Evolutionary conservation across 2,329 filamentous ascomycete genomes (phyloP).

Genomic region (Pseudocercospora pini-densiflorae): DNA sequence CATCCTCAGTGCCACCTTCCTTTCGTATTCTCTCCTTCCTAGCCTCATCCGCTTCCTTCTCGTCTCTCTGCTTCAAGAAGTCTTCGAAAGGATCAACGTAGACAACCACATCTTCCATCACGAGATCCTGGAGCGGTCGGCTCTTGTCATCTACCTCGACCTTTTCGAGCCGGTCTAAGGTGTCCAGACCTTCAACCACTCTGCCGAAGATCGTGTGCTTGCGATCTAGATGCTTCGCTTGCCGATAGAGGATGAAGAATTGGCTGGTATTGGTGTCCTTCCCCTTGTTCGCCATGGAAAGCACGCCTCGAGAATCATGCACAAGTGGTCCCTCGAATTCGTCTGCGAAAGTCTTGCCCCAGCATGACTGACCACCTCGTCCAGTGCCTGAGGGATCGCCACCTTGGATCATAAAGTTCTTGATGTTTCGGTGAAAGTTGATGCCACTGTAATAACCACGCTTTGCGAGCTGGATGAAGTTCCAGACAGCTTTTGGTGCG

Average conservation of each 20-base stretch:
- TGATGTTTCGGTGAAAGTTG: slow-evolving; percentile 90
- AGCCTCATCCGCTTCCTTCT: slow-evolving; percentile 62
- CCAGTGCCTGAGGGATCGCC: slow-evolving; percentile 94
- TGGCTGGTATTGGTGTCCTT: slow-evolving; percentile 97
- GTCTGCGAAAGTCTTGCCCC: slow-evolving; percentile 93
- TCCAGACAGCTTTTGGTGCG: slow-evolving; percentile 94
- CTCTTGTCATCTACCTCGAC: slow-evolving; percentile 75
- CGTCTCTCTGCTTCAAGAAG: slow-evolving; percentile 70
- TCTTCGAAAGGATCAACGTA: slow-evolving; percentile 96
- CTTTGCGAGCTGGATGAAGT: slow-evolving; percentile 86
- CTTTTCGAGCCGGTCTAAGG: slow-evolving; percentile 76
- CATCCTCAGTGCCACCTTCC: slow-evolving; percentile 79
- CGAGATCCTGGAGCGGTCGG: slow-evolving; percentile 75
- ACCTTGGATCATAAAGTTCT: slow-evolving; percentile 97
- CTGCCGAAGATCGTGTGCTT: slow-evolving; percentile 98
- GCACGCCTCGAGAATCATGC: slow-evolving; percentile 78
- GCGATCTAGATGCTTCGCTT: slow-evolving; percentile 81
- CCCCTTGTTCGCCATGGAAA: slow-evolving; percentile 98
- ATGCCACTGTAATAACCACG: slow-evolving; percentile 88
- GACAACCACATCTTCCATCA: slow-evolving; percentile 80
- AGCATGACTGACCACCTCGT: slow-evolving; percentile 85
- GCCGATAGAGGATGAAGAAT: slow-evolving; percentile 91
- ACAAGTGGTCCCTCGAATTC: slow-evolving; percentile 88
- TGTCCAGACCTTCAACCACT: slow-evolving; percentile 72
- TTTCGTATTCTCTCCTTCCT: slow-evolving; percentile 67